Evolutionary conservation across 208 protist species (phyloP).

Genomic region (Endotrypanum monterogeii): DNA sequence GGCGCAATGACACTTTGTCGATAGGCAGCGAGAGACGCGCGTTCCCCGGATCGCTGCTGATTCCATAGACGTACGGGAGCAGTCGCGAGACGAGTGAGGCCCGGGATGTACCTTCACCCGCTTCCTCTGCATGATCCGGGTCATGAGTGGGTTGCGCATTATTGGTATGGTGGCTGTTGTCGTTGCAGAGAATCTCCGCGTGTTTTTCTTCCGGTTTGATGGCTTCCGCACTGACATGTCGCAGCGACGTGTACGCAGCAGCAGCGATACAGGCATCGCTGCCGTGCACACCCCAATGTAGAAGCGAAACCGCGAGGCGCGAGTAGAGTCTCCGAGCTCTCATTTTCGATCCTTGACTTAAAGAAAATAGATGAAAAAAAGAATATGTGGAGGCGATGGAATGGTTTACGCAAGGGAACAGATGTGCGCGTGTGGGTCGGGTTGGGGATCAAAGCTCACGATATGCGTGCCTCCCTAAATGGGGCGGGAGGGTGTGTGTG

Average conservation of each 20-base stretch:
- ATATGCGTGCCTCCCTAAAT: no score
- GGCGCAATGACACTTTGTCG: neutral
- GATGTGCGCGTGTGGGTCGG: neutral
- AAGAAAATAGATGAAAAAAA: neutral
- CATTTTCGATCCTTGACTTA: neutral
- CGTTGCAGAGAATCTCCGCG: neutral
- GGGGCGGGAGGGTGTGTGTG: no score
- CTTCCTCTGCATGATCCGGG: neutral
- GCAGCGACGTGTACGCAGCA: neutral
- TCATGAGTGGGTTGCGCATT: neutral
- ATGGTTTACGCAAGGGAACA: neutral
- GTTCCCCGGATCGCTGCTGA: neutral
- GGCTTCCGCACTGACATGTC: constrained; percentile 4
- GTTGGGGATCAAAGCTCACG: no score
- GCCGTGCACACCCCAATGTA: neutral
- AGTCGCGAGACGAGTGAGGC: constrained; percentile 8
- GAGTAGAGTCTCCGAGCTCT: constrained; percentile 2
- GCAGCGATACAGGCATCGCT: neutral
- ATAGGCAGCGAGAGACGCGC: constrained; percentile 8
- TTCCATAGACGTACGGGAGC: constrained; percentile 18
- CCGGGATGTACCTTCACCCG: neutral
- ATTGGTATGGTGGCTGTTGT: no score
- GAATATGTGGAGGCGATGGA: neutral
- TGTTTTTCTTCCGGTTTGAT: neutral
- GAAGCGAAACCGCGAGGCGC: neutral